These are phyloP conservation scores for Chenopodium album DNA, from an alignment of 148 eudicot species.

Conservation along the genomic window DNA sequence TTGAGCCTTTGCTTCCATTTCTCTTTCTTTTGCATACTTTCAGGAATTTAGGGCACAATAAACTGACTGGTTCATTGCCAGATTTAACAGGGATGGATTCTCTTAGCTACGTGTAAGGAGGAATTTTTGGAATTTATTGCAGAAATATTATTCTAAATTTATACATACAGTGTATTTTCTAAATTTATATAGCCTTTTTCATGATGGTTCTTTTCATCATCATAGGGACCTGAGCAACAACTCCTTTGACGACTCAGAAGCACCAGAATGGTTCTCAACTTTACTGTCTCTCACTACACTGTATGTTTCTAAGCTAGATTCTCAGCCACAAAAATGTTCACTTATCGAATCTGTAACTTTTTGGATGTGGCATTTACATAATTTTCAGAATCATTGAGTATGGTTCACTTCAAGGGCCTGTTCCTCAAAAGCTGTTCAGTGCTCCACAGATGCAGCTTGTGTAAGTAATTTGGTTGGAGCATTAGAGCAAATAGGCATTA, in stretches of 20 bases:
- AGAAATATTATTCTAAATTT: background rate
- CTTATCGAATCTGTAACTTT: background rate
- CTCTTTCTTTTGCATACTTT: conserved; percentile 6
- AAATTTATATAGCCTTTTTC: background rate
- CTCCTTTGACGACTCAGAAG: conserved; percentile 58
- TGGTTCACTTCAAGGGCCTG: conserved; percentile 63
- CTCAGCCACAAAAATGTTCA: background rate
- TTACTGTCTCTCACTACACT: conserved; percentile 70
- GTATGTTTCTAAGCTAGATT: conserved; percentile 43
- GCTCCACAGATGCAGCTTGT: conserved; percentile 69
- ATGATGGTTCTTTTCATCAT: conserved; percentile 18
- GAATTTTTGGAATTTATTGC: background rate
- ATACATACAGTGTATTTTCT: background rate
- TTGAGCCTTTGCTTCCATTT: background rate
- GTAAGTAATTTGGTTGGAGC: conserved; percentile 35
- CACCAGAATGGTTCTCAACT: conserved; percentile 83
- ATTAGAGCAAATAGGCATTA: background rate
- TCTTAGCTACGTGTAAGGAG: conserved; percentile 77
- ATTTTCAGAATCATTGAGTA: conserved; percentile 61
- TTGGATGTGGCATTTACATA: conserved; percentile 4
- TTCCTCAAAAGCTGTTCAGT: conserved; percentile 63
- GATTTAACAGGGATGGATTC: conserved; percentile 68
- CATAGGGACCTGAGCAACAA: conserved; percentile 87
- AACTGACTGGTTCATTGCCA: conserved; percentile 63
- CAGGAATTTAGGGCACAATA: conserved; percentile 78